Evolutionary conservation across 768 basidiomycete species (phyloP).

Genomic region (Leccinellum luteum): DNA sequence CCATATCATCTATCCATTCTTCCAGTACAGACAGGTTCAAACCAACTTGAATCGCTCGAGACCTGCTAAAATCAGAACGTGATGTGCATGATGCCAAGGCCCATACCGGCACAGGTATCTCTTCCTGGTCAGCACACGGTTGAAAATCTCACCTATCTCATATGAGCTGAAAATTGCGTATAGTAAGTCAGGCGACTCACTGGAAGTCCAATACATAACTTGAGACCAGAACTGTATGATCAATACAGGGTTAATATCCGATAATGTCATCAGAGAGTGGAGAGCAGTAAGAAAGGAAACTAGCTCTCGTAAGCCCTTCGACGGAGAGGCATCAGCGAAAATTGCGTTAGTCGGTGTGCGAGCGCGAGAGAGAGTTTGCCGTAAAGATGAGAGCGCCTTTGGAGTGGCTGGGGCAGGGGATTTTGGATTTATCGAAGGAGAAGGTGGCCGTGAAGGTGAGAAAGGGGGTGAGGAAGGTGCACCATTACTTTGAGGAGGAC

Average conservation of each 20-base stretch:
- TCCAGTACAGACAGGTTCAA: slow-evolving; percentile 84
- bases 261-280: slow-evolving; percentile 77
- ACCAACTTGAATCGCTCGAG: slow-evolving; percentile 84
- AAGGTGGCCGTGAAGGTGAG: slow-evolving; percentile 45
- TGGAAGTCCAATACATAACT: slow-evolving; percentile 97
- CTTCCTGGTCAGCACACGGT: slow-evolving; percentile 84
- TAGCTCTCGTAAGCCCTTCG: slow-evolving; percentile 52
- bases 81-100: not conserved
- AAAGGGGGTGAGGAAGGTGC: slow-evolving; percentile 50
- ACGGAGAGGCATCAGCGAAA: slow-evolving; percentile 44
- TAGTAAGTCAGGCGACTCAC: slow-evolving; percentile 46
- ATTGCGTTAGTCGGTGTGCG: slow-evolving; percentile 51
- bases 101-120: slow-evolving; percentile 88
- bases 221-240: slow-evolving; percentile 94
- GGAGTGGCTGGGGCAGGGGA: slow-evolving; percentile 45
- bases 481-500: slow-evolving; percentile 33
- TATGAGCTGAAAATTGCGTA: slow-evolving; percentile 5
- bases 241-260: slow-evolving; percentile 87
- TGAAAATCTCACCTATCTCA: slow-evolving; percentile 73
- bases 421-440: slow-evolving; percentile 48
- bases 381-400: slow-evolving; percentile 62
- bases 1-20: slow-evolving; percentile 86
- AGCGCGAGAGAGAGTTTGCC: slow-evolving; percentile 58
- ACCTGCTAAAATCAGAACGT: slow-evolving; percentile 37
- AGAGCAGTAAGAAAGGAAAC: slow-evolving; percentile 82